Conservation (phyloP, 2,329 filamentous ascomycete genomes). For the Fusarium sp. region DNA sequence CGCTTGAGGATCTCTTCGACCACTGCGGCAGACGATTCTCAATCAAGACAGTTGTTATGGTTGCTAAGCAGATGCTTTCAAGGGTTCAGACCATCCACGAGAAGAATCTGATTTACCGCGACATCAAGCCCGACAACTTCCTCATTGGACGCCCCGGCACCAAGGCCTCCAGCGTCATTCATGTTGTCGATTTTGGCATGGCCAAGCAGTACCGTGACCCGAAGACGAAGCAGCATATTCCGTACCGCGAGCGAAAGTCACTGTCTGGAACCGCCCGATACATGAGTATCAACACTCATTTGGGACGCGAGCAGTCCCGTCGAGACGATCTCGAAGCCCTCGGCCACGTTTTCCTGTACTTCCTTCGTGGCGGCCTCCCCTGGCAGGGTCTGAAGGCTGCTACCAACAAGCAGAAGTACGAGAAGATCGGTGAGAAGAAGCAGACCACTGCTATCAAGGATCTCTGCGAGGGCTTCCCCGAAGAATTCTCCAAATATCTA, state of each 20-base stretch:
- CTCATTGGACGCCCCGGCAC: slow-evolving; percentile 92
- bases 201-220: slow-evolving; percentile 99
- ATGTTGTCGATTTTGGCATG: slow-evolving; percentile 99
- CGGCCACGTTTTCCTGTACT: slow-evolving; percentile 82
- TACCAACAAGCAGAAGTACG: slow-evolving; percentile 96
- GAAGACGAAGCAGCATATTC: slow-evolving; percentile 99
- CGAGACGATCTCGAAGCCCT: slow-evolving; percentile 94
- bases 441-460: slow-evolving; percentile 98
- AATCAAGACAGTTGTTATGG: slow-evolving; percentile 99
- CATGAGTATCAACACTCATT: slow-evolving; percentile 99
- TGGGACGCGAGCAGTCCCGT: slow-evolving; percentile 95
- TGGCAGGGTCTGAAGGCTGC: slow-evolving; percentile 82
- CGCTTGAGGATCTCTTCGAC: slow-evolving; percentile 96
- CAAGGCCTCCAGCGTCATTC: slow-evolving; percentile 97
- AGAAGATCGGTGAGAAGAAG: slow-evolving; percentile 99
- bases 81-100: slow-evolving; percentile 95
- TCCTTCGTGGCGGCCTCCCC: slow-evolving; percentile 76
- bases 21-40: slow-evolving; percentile 95
- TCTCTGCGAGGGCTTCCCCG: slow-evolving; percentile 93
- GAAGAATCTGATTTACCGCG: slow-evolving; percentile 98
- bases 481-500: slow-evolving; percentile 98
- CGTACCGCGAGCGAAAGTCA: slow-evolving; percentile 96
- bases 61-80: slow-evolving; percentile 98
- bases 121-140: slow-evolving; percentile 99
- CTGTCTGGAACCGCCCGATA: slow-evolving; percentile 96